Base-by-base conservation (phyloP, 2,329 filamentous ascomycete genomes). In the Keithomyces neogunnii region DNA sequence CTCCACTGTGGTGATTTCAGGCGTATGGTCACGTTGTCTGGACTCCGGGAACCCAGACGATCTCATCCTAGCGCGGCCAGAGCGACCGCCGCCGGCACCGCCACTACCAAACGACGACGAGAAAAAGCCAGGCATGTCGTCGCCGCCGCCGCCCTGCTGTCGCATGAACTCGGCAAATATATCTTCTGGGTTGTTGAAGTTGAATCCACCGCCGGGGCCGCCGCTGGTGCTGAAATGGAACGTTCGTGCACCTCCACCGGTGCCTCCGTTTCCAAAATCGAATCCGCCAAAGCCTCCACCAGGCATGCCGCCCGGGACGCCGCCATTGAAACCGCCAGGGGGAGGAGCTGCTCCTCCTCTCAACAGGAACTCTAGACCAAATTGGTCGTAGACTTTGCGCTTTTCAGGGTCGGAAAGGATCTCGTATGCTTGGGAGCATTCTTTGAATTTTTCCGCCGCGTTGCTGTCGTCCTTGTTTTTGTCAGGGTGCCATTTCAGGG, bases 321-420 rank as follows among this genome's bases (percentile, higher is more conserved):
- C 76, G 50, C 77, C 78, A 8, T 63, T 73, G 2, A 61, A 71
- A 49, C 76, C 76, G 28, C 76, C 77, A 6, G 85, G 80, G 8
- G 86, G 81, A 35, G 88, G 82, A 7, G 81, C 74, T 47, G 78
- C 75, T 32, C 89, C 90, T 47, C 91, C 91, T 47, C 86, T 85
- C 33, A 95, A 77, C 48, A 99, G 79, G 73, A 92, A 96, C 62
- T 97, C 93, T 55, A 97, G 85, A 56, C 93, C 93, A 69, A 85
- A 96, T 66, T 92, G 85, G 67, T 99, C 93, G 68, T 99, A 99
- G 42, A 85, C 85, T 70, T 95, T 93, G 63, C 93, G 86, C 73
- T 97, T 99, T 67, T 97, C 91, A 54, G 92, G 91, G 63, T 99
- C 93, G 55, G 89, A 95, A 3, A 99, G 84, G 60, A 99, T 95